A percentile compares a stretch with the other conserved stretches of the same genome.
Evolutionary conservation across 1,284 basidiomycete genomes (phyloP).

Genomic region (Melampsora larici-populina): DNA sequence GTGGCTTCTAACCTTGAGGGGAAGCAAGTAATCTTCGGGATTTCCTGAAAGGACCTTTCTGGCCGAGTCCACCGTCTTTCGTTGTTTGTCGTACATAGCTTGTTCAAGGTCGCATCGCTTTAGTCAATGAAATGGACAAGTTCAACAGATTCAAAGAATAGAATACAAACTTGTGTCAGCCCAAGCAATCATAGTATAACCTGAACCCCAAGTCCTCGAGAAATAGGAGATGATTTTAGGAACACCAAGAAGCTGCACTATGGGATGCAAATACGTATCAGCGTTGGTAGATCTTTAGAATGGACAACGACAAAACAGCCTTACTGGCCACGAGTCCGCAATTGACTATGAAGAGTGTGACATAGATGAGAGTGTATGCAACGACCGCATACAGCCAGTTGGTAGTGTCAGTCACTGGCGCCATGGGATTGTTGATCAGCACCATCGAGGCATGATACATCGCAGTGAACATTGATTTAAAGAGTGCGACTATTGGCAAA

Average conservation of each 20-base stretch:
- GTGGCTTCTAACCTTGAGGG: not conserved
- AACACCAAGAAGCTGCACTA: too few species aligned
- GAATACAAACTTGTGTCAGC: slow-evolving; percentile 4
- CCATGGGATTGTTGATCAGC: slow-evolving; percentile 8
- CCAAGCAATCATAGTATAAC: too few species aligned
- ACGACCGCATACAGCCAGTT: slow-evolving; percentile 25
- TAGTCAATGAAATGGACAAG: too few species aligned
- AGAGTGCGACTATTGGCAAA: slow-evolving; percentile 11
- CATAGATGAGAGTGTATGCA: slow-evolving; percentile 16
- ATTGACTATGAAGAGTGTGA: slow-evolving; percentile 21
- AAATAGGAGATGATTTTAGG: too few species aligned
- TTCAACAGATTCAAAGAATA: too few species aligned
- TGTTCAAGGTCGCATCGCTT: too few species aligned
- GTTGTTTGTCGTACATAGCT: too few species aligned
- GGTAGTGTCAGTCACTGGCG: slow-evolving; percentile 15
- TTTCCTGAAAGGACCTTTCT: not conserved
- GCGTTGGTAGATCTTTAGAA: too few species aligned
- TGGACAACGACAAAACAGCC: too few species aligned
- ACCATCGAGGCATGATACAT: slow-evolving; percentile 8
- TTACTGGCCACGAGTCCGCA: not conserved
- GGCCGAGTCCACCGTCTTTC: not conserved
- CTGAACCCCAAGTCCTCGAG: too few species aligned
- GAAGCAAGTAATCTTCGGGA: not conserved
- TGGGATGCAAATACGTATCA: too few species aligned
- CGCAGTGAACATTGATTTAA: slow-evolving; percentile 16